Base-by-base conservation (phyloP, 768 basidiomycete genomes). In the Inosperma sp. region DNA sequence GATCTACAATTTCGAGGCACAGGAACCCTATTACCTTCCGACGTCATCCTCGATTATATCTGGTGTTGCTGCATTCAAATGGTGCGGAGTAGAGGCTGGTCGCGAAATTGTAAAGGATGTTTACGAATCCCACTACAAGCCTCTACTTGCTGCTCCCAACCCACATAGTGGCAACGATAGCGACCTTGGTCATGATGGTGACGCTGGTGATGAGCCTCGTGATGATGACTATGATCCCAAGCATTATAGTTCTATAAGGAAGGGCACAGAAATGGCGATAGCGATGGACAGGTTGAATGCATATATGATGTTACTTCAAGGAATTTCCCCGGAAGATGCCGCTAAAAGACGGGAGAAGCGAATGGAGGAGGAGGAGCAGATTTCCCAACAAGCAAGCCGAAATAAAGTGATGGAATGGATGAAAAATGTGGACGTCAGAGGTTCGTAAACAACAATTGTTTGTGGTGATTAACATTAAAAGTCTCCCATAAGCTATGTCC, bases 251-350 rank as follows among this genome's bases (percentile, higher is more conserved):
- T 42, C 40, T 26, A 27, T 16, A 42, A 27, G 40, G 7, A 42
- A 26, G 25, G 40, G 23, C 4, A 7, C 13, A 9, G 40, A 41
- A 25, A 41, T 41, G 40, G 23, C 23, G 40, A 13, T 10, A 42
- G 25, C 40, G 22, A 41, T 41, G 40, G 40, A 41, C 40, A 25
- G 16, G 40, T 19, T 41, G 40, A 41, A 41, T 41, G 40, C 36
- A n/a, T 31, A 8, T 31, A 8, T 31, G 30, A 31, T 31, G 30
- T 31, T 31, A n/a, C 8, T n/a, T 8, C n/a, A 8, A 31, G 30
- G 30, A n/a, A 31, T 31, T 31, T 31, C 30, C 8, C 30, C 30
- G n/a, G 30, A 31, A 31, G 30, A 31, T 8, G 30, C 30, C n/a
- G 30, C 30, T 31, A 31, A n/a, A n/a, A 31, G 30, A 31, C 30